phyloP scores from a whole-genome alignment of 2,329 filamentous ascomycete species.

The Claviceps sp. region DNA sequence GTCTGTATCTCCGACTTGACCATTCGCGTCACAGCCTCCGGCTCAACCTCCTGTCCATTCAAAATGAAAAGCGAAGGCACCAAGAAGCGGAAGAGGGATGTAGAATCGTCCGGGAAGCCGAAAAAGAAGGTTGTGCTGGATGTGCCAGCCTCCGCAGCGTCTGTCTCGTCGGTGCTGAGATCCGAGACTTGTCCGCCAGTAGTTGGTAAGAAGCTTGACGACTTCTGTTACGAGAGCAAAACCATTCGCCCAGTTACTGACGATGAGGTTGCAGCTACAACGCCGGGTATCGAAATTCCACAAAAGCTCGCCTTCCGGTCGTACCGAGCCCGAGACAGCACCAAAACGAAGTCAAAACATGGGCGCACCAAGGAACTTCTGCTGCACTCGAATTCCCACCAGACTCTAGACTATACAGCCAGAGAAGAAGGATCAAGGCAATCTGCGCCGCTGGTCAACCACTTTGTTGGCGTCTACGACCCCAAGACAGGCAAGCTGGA shows the following conservation, averaged over 20 bases:
- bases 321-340: slow-evolving; percentile 29
- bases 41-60: background rate
- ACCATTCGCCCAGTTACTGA: background rate
- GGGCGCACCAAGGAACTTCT: slow-evolving; percentile 35
- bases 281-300: slow-evolving; percentile 24
- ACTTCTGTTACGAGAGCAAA: background rate
- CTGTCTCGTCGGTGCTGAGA: slow-evolving; percentile 32
- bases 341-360: slow-evolving; percentile 24
- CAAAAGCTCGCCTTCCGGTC: slow-evolving; percentile 30
- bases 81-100: slow-evolving; percentile 42
- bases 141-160: slow-evolving; percentile 25
- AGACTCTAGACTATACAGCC: slow-evolving; percentile 45
- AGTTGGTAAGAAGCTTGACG: slow-evolving; percentile 28
- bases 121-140: slow-evolving; percentile 41
- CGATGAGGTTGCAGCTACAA: slow-evolving; percentile 14
- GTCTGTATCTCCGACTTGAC: background rate
- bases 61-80: slow-evolving; percentile 25
- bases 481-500: slow-evolving; percentile 44
- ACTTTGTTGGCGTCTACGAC: slow-evolving; percentile 54
- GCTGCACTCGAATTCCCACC: slow-evolving; percentile 44
- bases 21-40: background rate
- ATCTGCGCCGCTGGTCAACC: slow-evolving; percentile 33
- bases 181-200: slow-evolving; percentile 37
- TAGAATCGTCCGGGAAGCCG: slow-evolving; percentile 25
- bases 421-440: slow-evolving; percentile 29